phyloP scores from a whole-genome alignment of 306 rosid species.

The Ormosia emarginata region DNA sequence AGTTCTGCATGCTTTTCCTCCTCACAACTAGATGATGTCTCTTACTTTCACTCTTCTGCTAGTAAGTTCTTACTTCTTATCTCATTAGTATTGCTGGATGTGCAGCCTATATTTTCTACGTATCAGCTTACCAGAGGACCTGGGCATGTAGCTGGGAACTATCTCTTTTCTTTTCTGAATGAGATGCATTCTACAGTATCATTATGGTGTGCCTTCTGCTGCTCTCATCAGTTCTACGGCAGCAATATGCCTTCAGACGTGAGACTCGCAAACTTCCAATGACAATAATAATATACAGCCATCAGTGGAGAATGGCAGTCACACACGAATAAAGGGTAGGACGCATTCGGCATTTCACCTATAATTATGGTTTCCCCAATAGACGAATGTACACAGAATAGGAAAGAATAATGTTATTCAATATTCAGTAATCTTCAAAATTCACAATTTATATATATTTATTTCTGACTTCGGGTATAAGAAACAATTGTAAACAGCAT shows the following conservation, averaged over 20 bases:
- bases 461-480: not conserved
- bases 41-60: not conserved
- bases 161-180: not conserved
- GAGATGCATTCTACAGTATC: conserved; percentile 20
- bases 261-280: not conserved
- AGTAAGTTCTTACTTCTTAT: not conserved
- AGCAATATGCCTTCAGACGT: not conserved
- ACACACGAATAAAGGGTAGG: not conserved
- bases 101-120: conserved; percentile 86
- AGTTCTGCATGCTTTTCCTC: not conserved
- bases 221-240: not conserved
- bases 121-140: conserved; percentile 65
- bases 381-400: not conserved
- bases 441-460: not conserved
- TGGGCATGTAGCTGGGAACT: conserved; percentile 48
- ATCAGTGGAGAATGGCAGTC: not conserved
- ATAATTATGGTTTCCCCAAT: not conserved
- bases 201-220: not conserved
- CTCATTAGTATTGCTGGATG: conserved; percentile 6
- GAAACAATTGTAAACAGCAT: no score
- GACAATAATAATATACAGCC: not conserved
- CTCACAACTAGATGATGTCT: not conserved
- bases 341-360: not conserved
- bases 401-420: not conserved
- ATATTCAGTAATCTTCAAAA: not conserved